Percentiles rank a stretch among this genome's conserved stretches.
phyloP scores from a whole-genome alignment of 176 grass and related monocot genomes.

The Eremochloa ophiuroides region DNA sequence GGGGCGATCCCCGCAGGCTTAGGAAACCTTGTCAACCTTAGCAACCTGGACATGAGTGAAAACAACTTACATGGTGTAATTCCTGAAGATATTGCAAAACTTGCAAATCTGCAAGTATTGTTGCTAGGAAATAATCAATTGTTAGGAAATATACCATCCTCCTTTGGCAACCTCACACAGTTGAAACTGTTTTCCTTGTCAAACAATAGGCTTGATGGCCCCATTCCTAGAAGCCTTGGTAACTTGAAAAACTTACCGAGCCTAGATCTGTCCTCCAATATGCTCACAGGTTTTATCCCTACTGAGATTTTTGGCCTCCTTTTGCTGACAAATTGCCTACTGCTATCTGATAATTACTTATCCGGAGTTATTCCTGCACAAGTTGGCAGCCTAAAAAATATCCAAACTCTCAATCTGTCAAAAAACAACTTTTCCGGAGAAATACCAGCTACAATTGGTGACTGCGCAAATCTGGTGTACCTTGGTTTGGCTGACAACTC shows the following conservation, averaged over 20 bases:
- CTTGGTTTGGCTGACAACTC: slow-evolving; percentile 14
- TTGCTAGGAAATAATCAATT: background rate
- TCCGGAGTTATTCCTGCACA: background rate
- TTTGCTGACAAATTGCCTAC: background rate
- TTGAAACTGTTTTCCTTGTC: background rate
- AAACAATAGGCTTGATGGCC: background rate
- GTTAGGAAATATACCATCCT: slow-evolving; percentile 23
- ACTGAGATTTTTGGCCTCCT: slow-evolving; percentile 29
- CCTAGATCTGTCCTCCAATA: slow-evolving; percentile 2
- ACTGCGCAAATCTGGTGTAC: slow-evolving; percentile 27
- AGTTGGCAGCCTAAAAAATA: slow-evolving; percentile 15
- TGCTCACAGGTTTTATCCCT: slow-evolving; percentile 22
- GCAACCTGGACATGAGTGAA: background rate
- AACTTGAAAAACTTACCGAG: slow-evolving; percentile 1
- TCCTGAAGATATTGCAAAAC: slow-evolving; percentile 22
- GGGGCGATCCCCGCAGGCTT: slow-evolving; percentile 24
- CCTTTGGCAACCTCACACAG: slow-evolving; percentile 38
- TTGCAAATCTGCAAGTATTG: slow-evolving; percentile 1
- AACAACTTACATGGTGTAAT: slow-evolving; percentile 30
- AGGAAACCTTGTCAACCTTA: slow-evolving; percentile 13
- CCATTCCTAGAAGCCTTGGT: slow-evolving; percentile 31
- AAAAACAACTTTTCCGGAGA: slow-evolving; percentile 23
- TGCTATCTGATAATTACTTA: slow-evolving; percentile 28
- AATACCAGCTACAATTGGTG: slow-evolving; percentile 8
- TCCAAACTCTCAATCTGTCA: background rate